Evolutionary conservation across 345 rosid species (phyloP).

Genomic region (Gossypium mustelinum): DNA sequence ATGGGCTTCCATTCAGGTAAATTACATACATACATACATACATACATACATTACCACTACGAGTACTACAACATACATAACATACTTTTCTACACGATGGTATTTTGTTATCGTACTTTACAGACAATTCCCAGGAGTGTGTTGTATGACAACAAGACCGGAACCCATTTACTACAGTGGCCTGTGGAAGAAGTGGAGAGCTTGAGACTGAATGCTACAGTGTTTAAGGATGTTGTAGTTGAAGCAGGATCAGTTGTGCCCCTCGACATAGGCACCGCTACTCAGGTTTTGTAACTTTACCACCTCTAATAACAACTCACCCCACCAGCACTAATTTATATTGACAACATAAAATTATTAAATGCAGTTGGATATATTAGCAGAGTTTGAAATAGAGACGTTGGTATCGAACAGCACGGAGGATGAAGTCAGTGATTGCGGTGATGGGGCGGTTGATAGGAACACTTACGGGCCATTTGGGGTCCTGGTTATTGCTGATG

Average conservation of each 20-base stretch:
- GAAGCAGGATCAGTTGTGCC: slow-evolving; percentile 61
- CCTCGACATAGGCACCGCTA: slow-evolving; percentile 48
- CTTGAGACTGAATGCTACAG: slow-evolving; percentile 53
- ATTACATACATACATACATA: slow-evolving; percentile 7
- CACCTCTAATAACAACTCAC: not conserved
- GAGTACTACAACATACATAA: too few species aligned
- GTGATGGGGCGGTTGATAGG: slow-evolving; percentile 48
- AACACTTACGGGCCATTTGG: slow-evolving; percentile 80
- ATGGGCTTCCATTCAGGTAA: slow-evolving; percentile 95
- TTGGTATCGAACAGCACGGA: slow-evolving; percentile 25
- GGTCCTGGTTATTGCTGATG: slow-evolving; percentile 59
- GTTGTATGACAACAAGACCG: slow-evolving; percentile 32
- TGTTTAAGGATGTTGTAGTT: slow-evolving; percentile 39
- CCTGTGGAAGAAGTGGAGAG: slow-evolving; percentile 84
- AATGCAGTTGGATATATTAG: slow-evolving; percentile 53
- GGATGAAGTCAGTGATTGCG: slow-evolving; percentile 30
- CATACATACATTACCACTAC: slow-evolving; percentile 3
- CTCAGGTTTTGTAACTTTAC: slow-evolving; percentile 38
- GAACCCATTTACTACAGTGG: slow-evolving; percentile 66
- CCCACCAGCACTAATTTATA: not conserved
- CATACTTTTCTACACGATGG: too few species aligned
- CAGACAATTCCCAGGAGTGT: slow-evolving; percentile 21
- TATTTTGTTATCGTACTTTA: not conserved
- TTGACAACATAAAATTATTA: too few species aligned
- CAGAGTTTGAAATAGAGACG: slow-evolving; percentile 43